Conservation (phyloP, 2,329 filamentous ascomycete species). For the Penicillium palitans region DNA sequence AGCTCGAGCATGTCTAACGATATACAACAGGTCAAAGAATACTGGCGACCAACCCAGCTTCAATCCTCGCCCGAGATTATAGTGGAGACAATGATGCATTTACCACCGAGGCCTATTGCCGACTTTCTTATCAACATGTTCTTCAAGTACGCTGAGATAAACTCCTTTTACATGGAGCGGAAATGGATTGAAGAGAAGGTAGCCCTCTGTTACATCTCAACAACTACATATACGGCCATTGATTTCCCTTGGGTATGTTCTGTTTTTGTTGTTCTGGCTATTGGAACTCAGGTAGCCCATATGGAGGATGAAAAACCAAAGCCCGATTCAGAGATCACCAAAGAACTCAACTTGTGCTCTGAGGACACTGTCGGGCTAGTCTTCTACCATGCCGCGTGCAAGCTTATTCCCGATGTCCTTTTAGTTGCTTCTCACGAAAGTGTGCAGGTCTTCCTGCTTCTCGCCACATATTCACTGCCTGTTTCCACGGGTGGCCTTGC, state of each 20-base stretch:
- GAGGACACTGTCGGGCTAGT: slow-evolving; percentile 56
- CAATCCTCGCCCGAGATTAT: slow-evolving; percentile 38
- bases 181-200: slow-evolving; percentile 41
- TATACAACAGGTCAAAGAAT: slow-evolving; percentile 37
- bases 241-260: slow-evolving; percentile 42
- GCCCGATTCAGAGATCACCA: slow-evolving; percentile 16
- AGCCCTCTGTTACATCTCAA: slow-evolving; percentile 35
- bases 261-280: slow-evolving; percentile 42
- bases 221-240: slow-evolving; percentile 31
- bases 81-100: slow-evolving; percentile 34
- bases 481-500: slow-evolving; percentile 57
- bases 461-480: slow-evolving; percentile 56
- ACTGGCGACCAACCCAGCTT: slow-evolving; percentile 43
- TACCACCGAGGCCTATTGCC: slow-evolving; percentile 44
- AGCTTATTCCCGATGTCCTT: slow-evolving; percentile 57
- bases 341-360: slow-evolving; percentile 36
- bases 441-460: slow-evolving; percentile 58
- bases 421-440: slow-evolving; percentile 57
- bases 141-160: slow-evolving; percentile 43
- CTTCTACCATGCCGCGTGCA: slow-evolving; percentile 57
- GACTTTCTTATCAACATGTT: slow-evolving; percentile 43
- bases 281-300: slow-evolving; percentile 46
- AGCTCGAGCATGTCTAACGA: not conserved
- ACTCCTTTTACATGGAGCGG: slow-evolving; percentile 44
- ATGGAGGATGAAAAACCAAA: slow-evolving; percentile 36